phyloP scores from a whole-genome alignment of 495 filamentous ascomycete genomes.

The Poronia punctata region DNA sequence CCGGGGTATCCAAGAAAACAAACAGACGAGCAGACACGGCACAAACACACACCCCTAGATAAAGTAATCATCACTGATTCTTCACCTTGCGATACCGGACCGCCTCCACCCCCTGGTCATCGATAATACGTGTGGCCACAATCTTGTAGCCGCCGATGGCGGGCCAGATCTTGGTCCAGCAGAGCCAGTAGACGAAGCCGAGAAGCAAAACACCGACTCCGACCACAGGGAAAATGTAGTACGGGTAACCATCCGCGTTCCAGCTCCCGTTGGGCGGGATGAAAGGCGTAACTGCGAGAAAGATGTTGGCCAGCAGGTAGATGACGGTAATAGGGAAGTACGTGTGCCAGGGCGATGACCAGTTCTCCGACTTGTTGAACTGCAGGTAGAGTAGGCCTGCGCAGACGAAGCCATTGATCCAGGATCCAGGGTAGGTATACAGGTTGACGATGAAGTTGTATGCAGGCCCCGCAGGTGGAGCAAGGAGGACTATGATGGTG shows the following conservation, averaged over 20 bases:
- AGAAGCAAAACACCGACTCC: slow-evolving; percentile 40
- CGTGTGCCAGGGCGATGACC: slow-evolving; percentile 37
- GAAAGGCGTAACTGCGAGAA: slow-evolving; percentile 44
- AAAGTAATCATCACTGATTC: slow-evolving; percentile 8
- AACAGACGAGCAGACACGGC: not conserved
- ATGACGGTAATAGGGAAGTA: slow-evolving; percentile 35
- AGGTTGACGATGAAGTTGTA: slow-evolving; percentile 32
- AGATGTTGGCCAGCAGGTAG: slow-evolving; percentile 41
- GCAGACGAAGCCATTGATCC: slow-evolving; percentile 50
- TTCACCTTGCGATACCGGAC: slow-evolving; percentile 37
- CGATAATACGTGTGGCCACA: slow-evolving; percentile 29
- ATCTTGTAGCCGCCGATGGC: slow-evolving; percentile 40
- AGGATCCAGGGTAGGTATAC: slow-evolving; percentile 38
- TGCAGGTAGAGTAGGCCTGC: slow-evolving; percentile 44
- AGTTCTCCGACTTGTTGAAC: slow-evolving; percentile 34
- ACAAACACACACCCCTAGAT: not conserved
- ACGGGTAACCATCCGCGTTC: slow-evolving; percentile 45
- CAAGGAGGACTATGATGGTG: slow-evolving; percentile 39
- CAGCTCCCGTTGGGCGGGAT: slow-evolving; percentile 44
- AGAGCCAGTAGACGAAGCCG: slow-evolving; percentile 44
- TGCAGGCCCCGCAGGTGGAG: slow-evolving; percentile 36
- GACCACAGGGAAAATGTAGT: slow-evolving; percentile 46
- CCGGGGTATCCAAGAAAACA: not conserved
- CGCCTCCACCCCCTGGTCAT: slow-evolving; percentile 36
- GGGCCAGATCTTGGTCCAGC: slow-evolving; percentile 42